Percentiles rank a stretch among this genome's conserved stretches.
Evolutionary conservation across 257 asterid species (phyloP).

Genomic region (Solanum arcanum): DNA sequence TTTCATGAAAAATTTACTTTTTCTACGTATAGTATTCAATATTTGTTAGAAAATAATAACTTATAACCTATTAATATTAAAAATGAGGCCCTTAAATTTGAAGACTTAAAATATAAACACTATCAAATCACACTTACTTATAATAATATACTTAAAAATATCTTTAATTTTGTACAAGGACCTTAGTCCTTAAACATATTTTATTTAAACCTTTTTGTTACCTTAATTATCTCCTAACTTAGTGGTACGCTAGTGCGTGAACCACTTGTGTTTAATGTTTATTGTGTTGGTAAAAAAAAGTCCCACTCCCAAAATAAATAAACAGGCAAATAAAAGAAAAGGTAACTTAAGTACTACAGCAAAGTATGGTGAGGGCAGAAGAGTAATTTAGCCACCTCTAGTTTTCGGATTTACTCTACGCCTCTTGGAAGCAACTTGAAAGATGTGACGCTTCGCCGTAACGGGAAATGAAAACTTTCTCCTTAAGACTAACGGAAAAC

Average conservation of each 20-base stretch:
- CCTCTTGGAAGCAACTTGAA: neutral
- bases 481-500: neutral
- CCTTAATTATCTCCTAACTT: neutral
- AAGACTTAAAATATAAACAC: too few species aligned
- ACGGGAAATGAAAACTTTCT: neutral
- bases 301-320: neutral
- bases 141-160: too few species aligned
- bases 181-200: too few species aligned
- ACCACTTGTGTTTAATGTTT: neutral
- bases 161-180: too few species aligned
- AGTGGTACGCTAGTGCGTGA: neutral
- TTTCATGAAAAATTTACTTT: too few species aligned
- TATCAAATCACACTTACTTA: too few species aligned
- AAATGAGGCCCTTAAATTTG: too few species aligned
- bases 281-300: neutral
- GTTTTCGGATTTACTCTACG: neutral
- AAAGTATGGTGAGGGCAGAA: neutral
- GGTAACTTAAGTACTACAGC: neutral
- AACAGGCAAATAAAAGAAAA: too few species aligned
- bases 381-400: neutral
- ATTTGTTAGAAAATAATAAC: too few species aligned
- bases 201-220: neutral
- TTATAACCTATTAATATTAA: too few species aligned
- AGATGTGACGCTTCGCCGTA: neutral
- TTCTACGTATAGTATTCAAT: too few species aligned